Conservation (phyloP, 139 green algal genomes). For the Deuterostichococcus epilithicus region DNA sequence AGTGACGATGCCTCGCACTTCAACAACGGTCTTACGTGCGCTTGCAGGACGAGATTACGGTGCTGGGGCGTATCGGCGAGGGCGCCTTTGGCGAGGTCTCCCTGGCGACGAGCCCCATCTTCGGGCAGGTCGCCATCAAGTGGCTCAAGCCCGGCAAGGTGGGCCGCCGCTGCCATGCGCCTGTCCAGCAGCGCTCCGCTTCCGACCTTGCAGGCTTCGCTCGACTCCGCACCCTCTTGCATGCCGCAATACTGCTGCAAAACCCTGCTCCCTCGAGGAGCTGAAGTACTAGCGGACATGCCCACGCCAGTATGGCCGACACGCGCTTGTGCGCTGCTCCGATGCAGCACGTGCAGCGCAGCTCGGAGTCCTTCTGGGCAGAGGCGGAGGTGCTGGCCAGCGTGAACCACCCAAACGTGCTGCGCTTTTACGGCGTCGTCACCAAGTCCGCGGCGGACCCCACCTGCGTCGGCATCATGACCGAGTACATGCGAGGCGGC, state of each 20-base stretch:
- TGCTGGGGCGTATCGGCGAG: slow-evolving; percentile 69
- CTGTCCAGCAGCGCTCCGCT: no score
- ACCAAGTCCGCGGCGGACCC: slow-evolving; percentile 35
- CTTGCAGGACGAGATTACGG: slow-evolving; percentile 40
- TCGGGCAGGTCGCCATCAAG: slow-evolving; percentile 76
- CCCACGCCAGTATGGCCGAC: no score
- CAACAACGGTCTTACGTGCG: no score
- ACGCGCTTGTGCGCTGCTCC: background rate
- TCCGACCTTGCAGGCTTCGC: no score
- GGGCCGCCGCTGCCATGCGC: background rate
- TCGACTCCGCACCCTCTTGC: no score
- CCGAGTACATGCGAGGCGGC: slow-evolving; percentile 77
- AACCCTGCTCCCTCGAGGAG: no score
- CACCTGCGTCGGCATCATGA: slow-evolving; percentile 77
- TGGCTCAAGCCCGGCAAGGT: slow-evolving; percentile 70
- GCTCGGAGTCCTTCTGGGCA: slow-evolving; percentile 73
- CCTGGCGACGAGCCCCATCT: slow-evolving; percentile 53
- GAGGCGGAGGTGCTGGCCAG: slow-evolving; percentile 75
- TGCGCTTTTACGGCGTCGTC: slow-evolving; percentile 88
- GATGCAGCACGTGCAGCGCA: slow-evolving; percentile 29
- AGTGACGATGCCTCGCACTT: no score
- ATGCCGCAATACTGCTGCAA: no score
- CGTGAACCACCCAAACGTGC: slow-evolving; percentile 91
- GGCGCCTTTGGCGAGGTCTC: slow-evolving; percentile 79
- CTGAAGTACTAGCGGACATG: no score